Percentiles rank a stretch among this genome's conserved stretches.
These are phyloP conservation scores for Blepharisma stoltei DNA, from an alignment of 73 alveolate species.

Conservation along the genomic window DNA sequence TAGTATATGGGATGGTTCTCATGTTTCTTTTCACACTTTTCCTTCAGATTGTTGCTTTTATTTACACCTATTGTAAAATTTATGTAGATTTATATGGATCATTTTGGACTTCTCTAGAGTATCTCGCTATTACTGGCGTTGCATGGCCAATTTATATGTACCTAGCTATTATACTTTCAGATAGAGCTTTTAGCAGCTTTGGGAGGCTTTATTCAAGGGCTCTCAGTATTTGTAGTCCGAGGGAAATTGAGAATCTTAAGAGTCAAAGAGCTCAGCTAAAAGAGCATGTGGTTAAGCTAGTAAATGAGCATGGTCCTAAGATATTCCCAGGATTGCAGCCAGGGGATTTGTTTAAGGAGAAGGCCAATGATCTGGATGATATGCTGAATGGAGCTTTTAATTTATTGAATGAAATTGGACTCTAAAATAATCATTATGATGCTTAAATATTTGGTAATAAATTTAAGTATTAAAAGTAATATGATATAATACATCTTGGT, in stretches of 20 bases:
- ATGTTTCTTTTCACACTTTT: slow-evolving; percentile 47
- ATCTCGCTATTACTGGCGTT: slow-evolving; percentile 41
- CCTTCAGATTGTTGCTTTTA: slow-evolving; percentile 37
- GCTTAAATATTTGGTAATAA: too few species aligned
- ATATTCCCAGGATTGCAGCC: slow-evolving; percentile 5
- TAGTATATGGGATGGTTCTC: slow-evolving; percentile 54
- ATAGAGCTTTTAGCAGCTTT: slow-evolving; percentile 47
- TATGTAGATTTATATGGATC: slow-evolving; percentile 32
- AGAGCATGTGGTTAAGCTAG: slow-evolving; percentile 40
- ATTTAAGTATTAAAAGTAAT: too few species aligned
- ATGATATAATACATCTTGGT: too few species aligned
- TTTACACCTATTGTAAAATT: slow-evolving; percentile 34
- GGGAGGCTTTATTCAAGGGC: slow-evolving; percentile 42
- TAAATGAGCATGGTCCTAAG: background rate
- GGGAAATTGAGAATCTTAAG: slow-evolving; percentile 45
- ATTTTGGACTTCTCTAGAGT: background rate
- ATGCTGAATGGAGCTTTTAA: background rate
- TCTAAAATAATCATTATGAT: background rate
- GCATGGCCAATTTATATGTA: slow-evolving; percentile 67
- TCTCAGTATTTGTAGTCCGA: slow-evolving; percentile 50
- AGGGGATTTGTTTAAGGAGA: background rate
- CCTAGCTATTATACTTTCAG: slow-evolving; percentile 63
- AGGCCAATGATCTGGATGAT: background rate
- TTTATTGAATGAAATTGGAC: background rate
- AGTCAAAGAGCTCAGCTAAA: slow-evolving; percentile 51